Conservation (phyloP, 1,284 basidiomycete genomes). For the Sporisorium scitamineum region DNA sequence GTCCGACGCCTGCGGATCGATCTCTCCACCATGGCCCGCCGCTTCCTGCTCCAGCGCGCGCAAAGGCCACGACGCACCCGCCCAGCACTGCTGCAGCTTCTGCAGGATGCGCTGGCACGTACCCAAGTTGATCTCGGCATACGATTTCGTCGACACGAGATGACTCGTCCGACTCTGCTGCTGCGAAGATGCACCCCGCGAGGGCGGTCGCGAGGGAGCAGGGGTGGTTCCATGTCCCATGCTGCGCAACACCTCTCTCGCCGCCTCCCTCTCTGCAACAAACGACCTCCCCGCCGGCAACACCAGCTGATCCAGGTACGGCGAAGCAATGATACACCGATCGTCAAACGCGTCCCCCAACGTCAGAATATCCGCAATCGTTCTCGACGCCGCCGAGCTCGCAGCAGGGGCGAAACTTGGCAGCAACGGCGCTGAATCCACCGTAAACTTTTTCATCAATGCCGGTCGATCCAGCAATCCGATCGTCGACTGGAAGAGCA, state of each 20-base stretch:
- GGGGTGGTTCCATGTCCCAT: constrained; percentile 52
- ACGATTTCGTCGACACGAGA: constrained; percentile 45
- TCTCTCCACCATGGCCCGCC: constrained; percentile 38
- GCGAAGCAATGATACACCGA: constrained; percentile 46
- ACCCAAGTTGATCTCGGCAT: constrained; percentile 54
- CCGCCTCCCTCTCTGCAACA: constrained; percentile 53
- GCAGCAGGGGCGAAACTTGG: constrained; percentile 48
- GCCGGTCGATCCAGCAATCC: constrained; percentile 56
- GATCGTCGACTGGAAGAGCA: constrained; percentile 62
- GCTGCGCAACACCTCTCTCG: constrained; percentile 45
- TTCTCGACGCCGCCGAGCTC: constrained; percentile 50
- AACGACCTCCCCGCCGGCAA: constrained; percentile 56
- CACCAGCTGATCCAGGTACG: constrained; percentile 60
- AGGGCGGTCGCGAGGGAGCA: constrained; percentile 37
- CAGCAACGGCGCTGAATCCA: constrained; percentile 39
- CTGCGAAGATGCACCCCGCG: constrained; percentile 22
- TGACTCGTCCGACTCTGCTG: constrained; percentile 35
- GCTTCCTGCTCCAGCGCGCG: constrained; percentile 59
- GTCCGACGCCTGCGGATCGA: constrained; percentile 53
- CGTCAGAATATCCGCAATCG: constrained; percentile 58
- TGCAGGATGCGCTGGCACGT: constrained; percentile 52
- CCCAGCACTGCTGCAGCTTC: constrained; percentile 56
- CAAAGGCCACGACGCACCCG: constrained; percentile 55
- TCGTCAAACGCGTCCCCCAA: constrained; percentile 53
- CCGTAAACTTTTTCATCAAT: constrained; percentile 53